Evolutionary conservation across 1,139 yeast species (phyloP).

Genomic region (Yamadazyma friedrichii): DNA sequence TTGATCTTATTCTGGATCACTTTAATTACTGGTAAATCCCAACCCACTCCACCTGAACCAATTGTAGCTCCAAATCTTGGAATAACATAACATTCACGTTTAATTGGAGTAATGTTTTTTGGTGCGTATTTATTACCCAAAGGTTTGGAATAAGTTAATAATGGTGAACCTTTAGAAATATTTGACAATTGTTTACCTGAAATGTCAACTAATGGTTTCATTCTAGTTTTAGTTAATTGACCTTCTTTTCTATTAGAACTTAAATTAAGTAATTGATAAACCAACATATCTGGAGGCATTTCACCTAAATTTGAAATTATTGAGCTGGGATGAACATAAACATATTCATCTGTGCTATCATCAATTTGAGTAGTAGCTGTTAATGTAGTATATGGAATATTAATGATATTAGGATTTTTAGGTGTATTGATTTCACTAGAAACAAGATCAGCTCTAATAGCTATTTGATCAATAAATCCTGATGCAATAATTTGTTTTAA

Average conservation of each 20-base stretch:
- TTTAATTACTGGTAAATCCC: conserved; percentile 87
- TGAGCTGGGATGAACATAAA: conserved; percentile 79
- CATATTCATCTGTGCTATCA: conserved; percentile 47
- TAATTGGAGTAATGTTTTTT: conserved; percentile 57
- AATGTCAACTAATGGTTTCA: conserved; percentile 77
- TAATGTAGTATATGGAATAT: conserved; percentile 73
- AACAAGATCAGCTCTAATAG: conserved; percentile 74
- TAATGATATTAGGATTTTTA: conserved; percentile 57
- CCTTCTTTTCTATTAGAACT: conserved; percentile 37
- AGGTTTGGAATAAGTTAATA: conserved; percentile 86
- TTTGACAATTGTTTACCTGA: conserved; percentile 74
- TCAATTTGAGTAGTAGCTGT: conserved; percentile 48
- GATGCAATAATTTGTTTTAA: conserved; percentile 90
- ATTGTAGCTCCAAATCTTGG: conserved; percentile 86
- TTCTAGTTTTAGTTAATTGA: conserved; percentile 50
- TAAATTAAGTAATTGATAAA: conserved; percentile 62
- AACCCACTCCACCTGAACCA: conserved; percentile 84
- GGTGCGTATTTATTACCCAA: conserved; percentile 90
- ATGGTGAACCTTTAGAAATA: conserved; percentile 68
- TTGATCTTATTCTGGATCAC: conserved; percentile 64
- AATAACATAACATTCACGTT: conserved; percentile 84
- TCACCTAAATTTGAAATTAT: conserved; percentile 53
- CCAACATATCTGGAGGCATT: conserved; percentile 72
- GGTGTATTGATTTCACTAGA: conserved; percentile 62
- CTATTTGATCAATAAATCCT: conserved; percentile 90